Evolutionary conservation across 306 rosid species (phyloP), one percentile per base, ranked within the genome.

Genomic region (Vigna radiata): DNA sequence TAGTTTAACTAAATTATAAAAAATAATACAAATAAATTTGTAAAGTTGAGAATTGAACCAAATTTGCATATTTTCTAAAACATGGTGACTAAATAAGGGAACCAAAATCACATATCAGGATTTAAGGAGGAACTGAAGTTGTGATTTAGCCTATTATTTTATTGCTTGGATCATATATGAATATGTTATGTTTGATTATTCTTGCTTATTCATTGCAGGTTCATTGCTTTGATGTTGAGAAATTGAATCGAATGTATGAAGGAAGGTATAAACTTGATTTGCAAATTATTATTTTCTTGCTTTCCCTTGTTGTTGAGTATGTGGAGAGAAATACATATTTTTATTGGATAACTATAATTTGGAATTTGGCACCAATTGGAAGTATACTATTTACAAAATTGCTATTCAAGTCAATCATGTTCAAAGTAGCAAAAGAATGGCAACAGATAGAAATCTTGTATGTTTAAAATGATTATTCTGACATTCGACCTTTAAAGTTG

Each of bases 211-310:
- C 64, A 52, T 81, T 83, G 68, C 86, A 92, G 98, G 93, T 90
- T 69, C 96, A 87, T 78, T 89, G 88, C 85, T 87, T 90, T 50
- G 95, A 94, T 85, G 43, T 78, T 72, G 98, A 90, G 73, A 82
- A 84, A 56, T 85, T 94, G 82, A 69, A 92, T 77, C 93, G 88
- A 82, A 94, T 94, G 98, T 94, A 94, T 58, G 90, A 94, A 87
- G 92, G 79, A 88, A 92, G 96, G 98, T 94, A 59, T 58, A 60
- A 73, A 55, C 39, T 68, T 19, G 37, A 39, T 41, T 72, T 68
- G 49, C 31, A 18, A 31, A 53, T 17, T 65, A 41, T 5, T 9
- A 16, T 47, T 73, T 37, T 52, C 50, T 56, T 39, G 21, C 27
- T 41, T 63, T 58, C 0, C 4, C 17, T 21, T 9, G 33, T 43